phyloP scores from a whole-genome alignment of 1,284 basidiomycete genomes.

The Trametes versicolor region DNA sequence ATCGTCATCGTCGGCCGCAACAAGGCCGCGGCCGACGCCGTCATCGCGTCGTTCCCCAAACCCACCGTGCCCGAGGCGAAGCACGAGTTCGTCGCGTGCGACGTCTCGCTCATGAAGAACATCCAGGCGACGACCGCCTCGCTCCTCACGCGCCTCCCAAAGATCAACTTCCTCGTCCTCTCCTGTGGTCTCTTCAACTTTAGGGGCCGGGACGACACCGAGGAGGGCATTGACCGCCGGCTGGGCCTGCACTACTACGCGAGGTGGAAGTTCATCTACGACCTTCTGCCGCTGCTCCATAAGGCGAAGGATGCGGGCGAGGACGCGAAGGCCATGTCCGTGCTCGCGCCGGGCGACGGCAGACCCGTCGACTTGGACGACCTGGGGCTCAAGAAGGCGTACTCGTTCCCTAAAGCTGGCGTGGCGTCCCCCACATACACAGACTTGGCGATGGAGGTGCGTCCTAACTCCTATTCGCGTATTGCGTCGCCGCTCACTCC shows the following conservation, averaged over 20 bases:
- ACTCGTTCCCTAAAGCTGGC: conserved; percentile 38
- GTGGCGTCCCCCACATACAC: conserved; percentile 44
- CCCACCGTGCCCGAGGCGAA: conserved; percentile 37
- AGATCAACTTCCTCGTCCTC: conserved; percentile 50
- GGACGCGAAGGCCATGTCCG: conserved; percentile 41
- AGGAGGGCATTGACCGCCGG: conserved; percentile 44
- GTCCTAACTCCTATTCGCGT: not conserved
- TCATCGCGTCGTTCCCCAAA: conserved; percentile 47
- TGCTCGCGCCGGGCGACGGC: conserved; percentile 35
- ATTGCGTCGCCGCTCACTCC: no score
- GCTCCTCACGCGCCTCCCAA: conserved; percentile 40
- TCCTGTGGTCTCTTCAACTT: conserved; percentile 44
- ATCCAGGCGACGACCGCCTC: conserved; percentile 41
- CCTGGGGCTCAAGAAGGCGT: conserved; percentile 47
- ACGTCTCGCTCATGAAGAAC: conserved; percentile 48
- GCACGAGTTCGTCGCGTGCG: conserved; percentile 51
- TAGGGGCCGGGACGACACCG: conserved; percentile 43
- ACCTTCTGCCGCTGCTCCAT: conserved; percentile 40
- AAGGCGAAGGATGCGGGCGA: conserved; percentile 40
- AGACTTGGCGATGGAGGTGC: conserved; percentile 49
- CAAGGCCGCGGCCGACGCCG: conserved; percentile 46
- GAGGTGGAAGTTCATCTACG: conserved; percentile 44
- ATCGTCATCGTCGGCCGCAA: conserved; percentile 51
- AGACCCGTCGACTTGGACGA: conserved; percentile 44
- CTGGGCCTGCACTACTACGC: conserved; percentile 43